Conservation (phyloP, 2,329 filamentous ascomycete genomes). For the Trichocomaceae sp. region DNA sequence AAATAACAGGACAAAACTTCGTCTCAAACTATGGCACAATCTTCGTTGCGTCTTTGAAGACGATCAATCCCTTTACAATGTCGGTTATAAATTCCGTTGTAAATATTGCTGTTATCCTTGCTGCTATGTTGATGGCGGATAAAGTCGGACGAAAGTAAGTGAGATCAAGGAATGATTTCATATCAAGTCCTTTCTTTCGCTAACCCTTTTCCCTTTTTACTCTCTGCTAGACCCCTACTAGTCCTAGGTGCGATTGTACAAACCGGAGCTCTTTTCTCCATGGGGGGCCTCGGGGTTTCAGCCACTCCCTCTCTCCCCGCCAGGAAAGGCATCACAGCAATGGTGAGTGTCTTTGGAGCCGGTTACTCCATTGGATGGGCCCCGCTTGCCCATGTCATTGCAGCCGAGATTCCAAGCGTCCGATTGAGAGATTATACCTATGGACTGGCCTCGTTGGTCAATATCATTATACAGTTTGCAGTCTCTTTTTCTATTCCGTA, state of each 20-base stretch:
- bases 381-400: conserved; percentile 18
- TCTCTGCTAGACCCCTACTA: not conserved
- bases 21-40: not conserved
- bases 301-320: no score
- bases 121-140: not conserved
- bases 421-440: conserved; percentile 11
- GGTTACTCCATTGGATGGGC: conserved; percentile 17
- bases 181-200: not conserved
- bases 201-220: no score
- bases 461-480: conserved; percentile 9
- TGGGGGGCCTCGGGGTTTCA: not conserved
- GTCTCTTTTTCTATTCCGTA: conserved; percentile 35
- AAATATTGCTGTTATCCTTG: not conserved
- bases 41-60: not conserved
- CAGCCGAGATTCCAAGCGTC: conserved; percentile 17
- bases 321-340: not conserved
- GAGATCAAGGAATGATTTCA: not conserved
- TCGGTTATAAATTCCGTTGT: not conserved
- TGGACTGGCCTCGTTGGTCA: not conserved
- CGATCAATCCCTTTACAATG: not conserved
- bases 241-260: not conserved
- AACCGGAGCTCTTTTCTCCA: not conserved
- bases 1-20: not conserved
- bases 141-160: not conserved
- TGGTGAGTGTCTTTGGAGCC: conserved; percentile 3